These are phyloP conservation scores for Tardiomyces blankii DNA, from an alignment of 1,139 yeast species.

Conservation along the genomic window DNA sequence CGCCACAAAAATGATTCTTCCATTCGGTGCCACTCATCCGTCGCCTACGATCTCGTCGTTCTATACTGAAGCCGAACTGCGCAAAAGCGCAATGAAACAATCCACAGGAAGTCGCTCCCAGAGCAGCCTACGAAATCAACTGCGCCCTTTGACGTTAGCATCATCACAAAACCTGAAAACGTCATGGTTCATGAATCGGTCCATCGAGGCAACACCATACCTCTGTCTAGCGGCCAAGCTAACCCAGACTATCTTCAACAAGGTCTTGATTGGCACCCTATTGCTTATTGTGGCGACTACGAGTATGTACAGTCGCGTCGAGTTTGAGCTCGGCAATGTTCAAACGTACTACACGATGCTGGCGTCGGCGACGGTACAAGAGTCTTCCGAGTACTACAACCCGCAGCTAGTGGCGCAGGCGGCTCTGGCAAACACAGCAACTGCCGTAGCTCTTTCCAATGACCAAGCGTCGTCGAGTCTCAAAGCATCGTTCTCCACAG, in stretches of 20 bases:
- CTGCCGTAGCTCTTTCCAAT: not conserved
- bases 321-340: not conserved
- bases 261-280: conserved; percentile 8
- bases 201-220: conserved; percentile 11
- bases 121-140: too few relatives aligned
- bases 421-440: not conserved
- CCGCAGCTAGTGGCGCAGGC: conserved; percentile 1
- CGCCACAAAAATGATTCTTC: too few relatives aligned
- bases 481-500: not conserved
- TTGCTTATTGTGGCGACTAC: conserved; percentile 9
- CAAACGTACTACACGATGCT: not conserved
- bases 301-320: conserved; percentile 4
- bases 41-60: conserved; percentile 15
- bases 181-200: not conserved
- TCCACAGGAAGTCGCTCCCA: too few relatives aligned
- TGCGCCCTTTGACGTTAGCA: not conserved
- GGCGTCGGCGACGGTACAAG: conserved; percentile 1
- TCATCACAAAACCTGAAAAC: not conserved
- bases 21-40: not conserved
- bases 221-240: conserved; percentile 12
- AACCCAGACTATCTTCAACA: conserved; percentile 11
- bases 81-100: not conserved
- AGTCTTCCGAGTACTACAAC: not conserved
- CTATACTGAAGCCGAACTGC: conserved; percentile 11
- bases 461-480: not conserved